Conservation (phyloP, 257 asterid species). For the Nicotiana obtusifolia region DNA sequence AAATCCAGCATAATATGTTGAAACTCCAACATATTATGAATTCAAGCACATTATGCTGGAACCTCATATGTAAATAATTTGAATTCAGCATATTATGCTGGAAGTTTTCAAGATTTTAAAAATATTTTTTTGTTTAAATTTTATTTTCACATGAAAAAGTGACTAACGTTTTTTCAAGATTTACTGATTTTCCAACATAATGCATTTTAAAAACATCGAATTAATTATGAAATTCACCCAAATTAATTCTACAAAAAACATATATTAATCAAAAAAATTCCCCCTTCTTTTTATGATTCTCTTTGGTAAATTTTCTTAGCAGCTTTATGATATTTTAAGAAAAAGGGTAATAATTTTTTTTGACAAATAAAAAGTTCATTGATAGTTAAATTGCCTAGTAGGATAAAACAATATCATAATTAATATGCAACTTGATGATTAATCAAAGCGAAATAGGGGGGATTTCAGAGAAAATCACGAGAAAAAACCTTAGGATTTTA, state of each 20-base stretch:
- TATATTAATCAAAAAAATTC: too few relatives aligned
- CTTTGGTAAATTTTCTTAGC: not conserved
- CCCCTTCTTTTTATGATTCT: too few relatives aligned
- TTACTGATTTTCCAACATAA: not conserved
- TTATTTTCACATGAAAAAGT: too few relatives aligned
- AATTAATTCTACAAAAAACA: not conserved
- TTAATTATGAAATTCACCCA: not conserved
- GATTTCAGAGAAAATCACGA: not conserved
- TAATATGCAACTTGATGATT: not conserved
- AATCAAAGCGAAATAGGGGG: not conserved
- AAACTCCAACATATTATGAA: too few relatives aligned
- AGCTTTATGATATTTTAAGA: not conserved
- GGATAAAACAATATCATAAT: not conserved
- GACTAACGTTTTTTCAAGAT: not conserved
- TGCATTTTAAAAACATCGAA: not conserved
- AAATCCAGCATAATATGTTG: too few relatives aligned
- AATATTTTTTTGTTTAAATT: too few relatives aligned
- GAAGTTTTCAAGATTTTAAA: too few relatives aligned
- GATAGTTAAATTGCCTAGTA: not conserved
- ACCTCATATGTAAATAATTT: too few relatives aligned
- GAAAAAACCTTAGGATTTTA: not conserved
- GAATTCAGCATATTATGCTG: too few relatives aligned
- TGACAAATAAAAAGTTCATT: not conserved
- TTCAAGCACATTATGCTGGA: too few relatives aligned
- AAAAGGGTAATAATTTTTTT: not conserved